Percentiles rank a stretch among this genome's conserved stretches.
Evolutionary conservation across 2,329 filamentous ascomycete species (phyloP).

Genomic region (Falciphora oryzae): DNA sequence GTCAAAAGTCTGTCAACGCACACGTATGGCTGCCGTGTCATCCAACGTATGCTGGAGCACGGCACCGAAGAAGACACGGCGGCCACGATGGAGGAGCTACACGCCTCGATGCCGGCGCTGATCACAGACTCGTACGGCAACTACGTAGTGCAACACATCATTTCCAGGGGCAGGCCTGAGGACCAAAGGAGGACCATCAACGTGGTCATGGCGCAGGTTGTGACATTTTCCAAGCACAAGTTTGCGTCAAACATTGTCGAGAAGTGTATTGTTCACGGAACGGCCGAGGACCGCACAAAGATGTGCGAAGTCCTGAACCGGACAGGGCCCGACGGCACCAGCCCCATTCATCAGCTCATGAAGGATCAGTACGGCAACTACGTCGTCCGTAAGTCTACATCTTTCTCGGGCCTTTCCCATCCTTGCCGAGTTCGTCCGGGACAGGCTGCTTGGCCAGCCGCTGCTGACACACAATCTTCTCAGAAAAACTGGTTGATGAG

Average conservation of each 20-base stretch:
- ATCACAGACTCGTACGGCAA: slow-evolving; percentile 90
- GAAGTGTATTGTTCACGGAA: slow-evolving; percentile 74
- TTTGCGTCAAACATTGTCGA: slow-evolving; percentile 97
- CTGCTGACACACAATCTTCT: slow-evolving; percentile 12
- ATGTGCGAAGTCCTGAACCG: slow-evolving; percentile 62
- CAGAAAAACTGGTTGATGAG: slow-evolving; percentile 72
- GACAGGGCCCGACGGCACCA: slow-evolving; percentile 58
- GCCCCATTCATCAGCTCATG: slow-evolving; percentile 70
- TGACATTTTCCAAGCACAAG: slow-evolving; percentile 85
- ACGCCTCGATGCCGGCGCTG: slow-evolving; percentile 63
- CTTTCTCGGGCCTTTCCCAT: background rate
- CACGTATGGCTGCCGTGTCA: slow-evolving; percentile 83
- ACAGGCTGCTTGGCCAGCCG: background rate
- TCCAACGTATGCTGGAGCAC: slow-evolving; percentile 85
- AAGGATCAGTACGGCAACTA: slow-evolving; percentile 94
- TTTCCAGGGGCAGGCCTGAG: slow-evolving; percentile 66
- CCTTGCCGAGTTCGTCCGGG: background rate
- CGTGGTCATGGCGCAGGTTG: slow-evolving; percentile 64
- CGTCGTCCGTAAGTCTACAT: slow-evolving; percentile 77
- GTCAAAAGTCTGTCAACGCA: slow-evolving; percentile 71
- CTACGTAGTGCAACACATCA: slow-evolving; percentile 92
- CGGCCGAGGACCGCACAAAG: slow-evolving; percentile 59
- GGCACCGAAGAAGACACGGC: slow-evolving; percentile 66
- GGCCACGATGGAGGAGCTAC: slow-evolving; percentile 72
- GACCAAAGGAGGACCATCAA: slow-evolving; percentile 69